Conservation (phyloP, 2,329 filamentous ascomycete species). For the Plectosphaerella cucumerina region DNA sequence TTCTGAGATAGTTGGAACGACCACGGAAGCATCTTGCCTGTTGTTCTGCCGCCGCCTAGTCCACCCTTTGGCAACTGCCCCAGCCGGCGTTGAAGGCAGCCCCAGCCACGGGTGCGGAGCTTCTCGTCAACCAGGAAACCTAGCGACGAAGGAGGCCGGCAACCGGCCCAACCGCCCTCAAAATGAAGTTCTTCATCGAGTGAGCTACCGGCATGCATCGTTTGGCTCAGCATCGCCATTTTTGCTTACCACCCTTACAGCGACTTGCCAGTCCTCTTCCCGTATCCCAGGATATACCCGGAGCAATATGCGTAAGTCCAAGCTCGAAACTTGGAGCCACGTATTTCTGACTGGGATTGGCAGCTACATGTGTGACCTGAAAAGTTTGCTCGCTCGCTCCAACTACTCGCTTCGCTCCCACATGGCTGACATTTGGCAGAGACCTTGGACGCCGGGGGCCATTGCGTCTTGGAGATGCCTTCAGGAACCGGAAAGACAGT, state of each 20-base stretch:
- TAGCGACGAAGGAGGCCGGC: conserved; percentile 1
- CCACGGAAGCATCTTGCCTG: neutral
- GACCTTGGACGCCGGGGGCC: conserved; percentile 88
- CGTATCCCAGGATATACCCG: conserved; percentile 56
- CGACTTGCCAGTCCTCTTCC: conserved; percentile 53
- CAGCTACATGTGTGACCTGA: conserved; percentile 55
- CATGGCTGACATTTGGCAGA: conserved; percentile 25
- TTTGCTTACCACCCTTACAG: conserved; percentile 26
- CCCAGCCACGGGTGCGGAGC: neutral
- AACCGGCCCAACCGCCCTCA: neutral
- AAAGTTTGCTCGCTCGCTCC: conserved; percentile 32
- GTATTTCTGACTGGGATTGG: conserved; percentile 1
- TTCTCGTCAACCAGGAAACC: conserved; percentile 3
- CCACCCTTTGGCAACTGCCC: too few species aligned
- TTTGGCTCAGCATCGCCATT: too few species aligned
- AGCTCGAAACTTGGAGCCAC: neutral
- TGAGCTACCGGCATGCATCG: too few species aligned
- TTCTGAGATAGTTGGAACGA: neutral
- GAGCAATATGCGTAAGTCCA: conserved; percentile 52
- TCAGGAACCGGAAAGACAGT: conserved; percentile 98
- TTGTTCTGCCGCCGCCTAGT: neutral
- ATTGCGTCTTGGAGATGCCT: conserved; percentile 98
- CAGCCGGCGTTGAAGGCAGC: neutral
- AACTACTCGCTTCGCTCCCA: neutral
- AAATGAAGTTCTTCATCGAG: conserved; percentile 15